These are phyloP conservation scores for Schwanniomyces pseudopolymorphus DNA, from an alignment of 805 yeast species.

Conservation along the genomic window DNA sequence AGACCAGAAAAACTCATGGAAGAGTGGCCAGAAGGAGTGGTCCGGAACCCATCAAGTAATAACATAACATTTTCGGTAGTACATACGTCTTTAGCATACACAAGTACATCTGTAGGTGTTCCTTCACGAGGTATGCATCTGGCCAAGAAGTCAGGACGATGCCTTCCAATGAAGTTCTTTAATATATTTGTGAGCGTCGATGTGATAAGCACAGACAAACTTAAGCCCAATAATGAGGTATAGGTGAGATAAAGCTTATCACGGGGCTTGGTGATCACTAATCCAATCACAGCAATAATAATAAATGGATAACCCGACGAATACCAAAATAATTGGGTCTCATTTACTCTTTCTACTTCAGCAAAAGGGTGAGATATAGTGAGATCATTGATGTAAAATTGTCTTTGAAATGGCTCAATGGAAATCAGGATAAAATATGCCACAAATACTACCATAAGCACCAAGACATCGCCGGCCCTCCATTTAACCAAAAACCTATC, in stretches of 20 bases:
- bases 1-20: constrained; percentile 68
- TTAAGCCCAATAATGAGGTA: constrained; percentile 65
- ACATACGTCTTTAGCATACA: constrained; percentile 64
- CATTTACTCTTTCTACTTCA: constrained; percentile 67
- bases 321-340: constrained; percentile 50
- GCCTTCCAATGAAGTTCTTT: constrained; percentile 85
- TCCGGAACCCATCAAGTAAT: constrained; percentile 71
- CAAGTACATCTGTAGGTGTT: constrained; percentile 55
- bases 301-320: constrained; percentile 51
- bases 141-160: constrained; percentile 88
- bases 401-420: constrained; percentile 68
- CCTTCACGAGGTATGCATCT: constrained; percentile 71
- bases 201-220: constrained; percentile 57
- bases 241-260: constrained; percentile 60
- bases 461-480: constrained; percentile 23
- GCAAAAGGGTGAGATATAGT: constrained; percentile 83
- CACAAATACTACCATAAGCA: constrained; percentile 20
- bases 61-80: constrained; percentile 46
- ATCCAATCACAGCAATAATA: constrained; percentile 34
- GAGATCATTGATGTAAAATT: constrained; percentile 71
- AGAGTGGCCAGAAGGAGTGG: constrained; percentile 83
- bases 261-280: constrained; percentile 47
- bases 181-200: constrained; percentile 67
- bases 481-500: constrained; percentile 19
- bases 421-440: constrained; percentile 22